These are phyloP conservation scores for Chlorella ohadii DNA, from an alignment of 139 green algal species.

Conservation along the genomic window DNA sequence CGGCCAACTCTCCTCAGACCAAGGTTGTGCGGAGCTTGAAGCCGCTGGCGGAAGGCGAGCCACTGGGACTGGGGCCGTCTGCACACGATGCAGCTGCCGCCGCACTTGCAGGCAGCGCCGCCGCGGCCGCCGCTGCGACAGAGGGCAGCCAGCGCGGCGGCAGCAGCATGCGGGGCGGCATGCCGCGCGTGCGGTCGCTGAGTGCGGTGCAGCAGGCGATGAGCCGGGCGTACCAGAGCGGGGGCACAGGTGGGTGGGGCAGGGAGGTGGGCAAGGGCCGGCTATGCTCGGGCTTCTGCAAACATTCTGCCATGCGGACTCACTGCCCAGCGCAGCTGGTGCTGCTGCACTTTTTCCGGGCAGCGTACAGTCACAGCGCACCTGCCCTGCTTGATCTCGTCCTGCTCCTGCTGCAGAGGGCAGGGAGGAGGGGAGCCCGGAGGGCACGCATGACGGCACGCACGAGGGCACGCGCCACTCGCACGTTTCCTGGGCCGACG, in stretches of 20 bases:
- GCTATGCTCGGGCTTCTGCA: too few species aligned
- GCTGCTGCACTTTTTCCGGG: too few species aligned
- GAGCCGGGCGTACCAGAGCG: background rate
- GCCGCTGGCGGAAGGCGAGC: background rate
- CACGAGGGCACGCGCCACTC: slow-evolving; percentile 15
- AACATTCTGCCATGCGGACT: too few species aligned
- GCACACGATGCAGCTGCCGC: background rate
- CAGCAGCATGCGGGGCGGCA: slow-evolving; percentile 2
- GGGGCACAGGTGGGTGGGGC: background rate
- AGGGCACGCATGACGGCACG: too few species aligned
- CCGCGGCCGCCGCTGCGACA: background rate
- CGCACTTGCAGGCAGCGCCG: background rate
- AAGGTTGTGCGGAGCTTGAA: background rate
- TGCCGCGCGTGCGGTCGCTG: background rate
- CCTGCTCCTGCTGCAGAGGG: too few species aligned
- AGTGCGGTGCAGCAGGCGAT: slow-evolving; percentile 8
- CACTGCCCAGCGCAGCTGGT: too few species aligned
- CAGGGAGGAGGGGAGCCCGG: too few species aligned
- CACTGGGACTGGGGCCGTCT: too few species aligned
- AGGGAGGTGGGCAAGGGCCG: background rate
- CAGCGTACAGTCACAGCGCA: too few species aligned
- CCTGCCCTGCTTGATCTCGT: too few species aligned
- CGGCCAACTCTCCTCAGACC: too few species aligned
- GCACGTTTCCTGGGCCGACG: slow-evolving; percentile 3
- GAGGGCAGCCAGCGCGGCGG: background rate